Evolutionary conservation across 345 rosid genomes (phyloP).

Genomic region (Brassica napus): DNA sequence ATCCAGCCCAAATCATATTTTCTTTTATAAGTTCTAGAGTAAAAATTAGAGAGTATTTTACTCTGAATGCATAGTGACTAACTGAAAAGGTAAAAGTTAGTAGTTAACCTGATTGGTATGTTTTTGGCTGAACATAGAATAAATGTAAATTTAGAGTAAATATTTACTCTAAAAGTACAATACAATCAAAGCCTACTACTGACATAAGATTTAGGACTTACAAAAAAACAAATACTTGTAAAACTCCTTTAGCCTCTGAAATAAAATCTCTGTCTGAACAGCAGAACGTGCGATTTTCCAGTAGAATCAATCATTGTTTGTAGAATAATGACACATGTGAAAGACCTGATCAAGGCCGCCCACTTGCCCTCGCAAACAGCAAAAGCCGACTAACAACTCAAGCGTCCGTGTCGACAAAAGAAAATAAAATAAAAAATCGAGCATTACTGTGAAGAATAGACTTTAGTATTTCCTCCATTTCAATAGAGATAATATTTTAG

Average conservation of each 20-base stretch:
- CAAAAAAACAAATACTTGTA: not conserved
- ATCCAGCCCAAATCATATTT: no score
- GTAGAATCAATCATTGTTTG: not conserved
- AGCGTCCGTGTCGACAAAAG: not conserved
- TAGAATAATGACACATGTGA: slow-evolving; percentile 15
- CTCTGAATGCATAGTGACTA: no score
- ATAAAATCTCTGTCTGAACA: slow-evolving; percentile 9
- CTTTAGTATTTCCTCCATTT: no score
- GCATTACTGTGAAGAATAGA: not conserved
- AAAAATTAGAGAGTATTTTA: no score
- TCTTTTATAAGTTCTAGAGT: no score
- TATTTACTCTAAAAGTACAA: no score
- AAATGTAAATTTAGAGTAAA: no score
- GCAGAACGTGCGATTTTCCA: slow-evolving; percentile 9
- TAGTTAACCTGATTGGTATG: no score
- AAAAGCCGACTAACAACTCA: slow-evolving; percentile 4
- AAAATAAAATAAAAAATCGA: not conserved
- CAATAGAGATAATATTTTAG: no score
- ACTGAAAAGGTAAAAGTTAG: no score
- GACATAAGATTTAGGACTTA: not conserved
- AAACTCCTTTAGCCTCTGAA: not conserved
- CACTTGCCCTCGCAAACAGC: slow-evolving; percentile 4
- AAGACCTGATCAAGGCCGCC: slow-evolving; percentile 14
- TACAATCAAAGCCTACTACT: not conserved
- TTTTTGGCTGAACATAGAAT: no score